These are phyloP conservation scores for Penicillium bialowiezense DNA, from an alignment of 495 filamentous ascomycete species.

Conservation along the genomic window DNA sequence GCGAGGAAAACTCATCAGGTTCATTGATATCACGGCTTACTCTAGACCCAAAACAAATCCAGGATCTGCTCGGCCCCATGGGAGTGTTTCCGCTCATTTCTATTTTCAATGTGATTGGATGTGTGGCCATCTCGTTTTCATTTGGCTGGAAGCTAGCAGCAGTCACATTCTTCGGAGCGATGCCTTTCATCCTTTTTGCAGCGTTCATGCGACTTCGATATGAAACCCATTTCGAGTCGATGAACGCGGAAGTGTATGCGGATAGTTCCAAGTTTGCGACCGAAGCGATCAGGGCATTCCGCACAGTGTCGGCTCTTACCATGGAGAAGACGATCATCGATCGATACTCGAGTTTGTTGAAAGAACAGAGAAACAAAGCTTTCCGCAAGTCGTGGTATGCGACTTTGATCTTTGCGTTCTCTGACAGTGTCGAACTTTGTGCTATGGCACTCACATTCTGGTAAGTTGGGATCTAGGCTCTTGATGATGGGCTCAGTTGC, in stretches of 20 bases:
- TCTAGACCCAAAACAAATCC: constrained; percentile 58
- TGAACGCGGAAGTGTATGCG: constrained; percentile 56
- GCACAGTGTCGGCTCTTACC: constrained; percentile 54
- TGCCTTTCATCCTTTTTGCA: constrained; percentile 53
- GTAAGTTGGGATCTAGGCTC: constrained; percentile 14
- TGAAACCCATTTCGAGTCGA: constrained; percentile 50
- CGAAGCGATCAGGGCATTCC: constrained; percentile 57
- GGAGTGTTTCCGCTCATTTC: constrained; percentile 31
- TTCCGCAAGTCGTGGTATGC: constrained; percentile 50
- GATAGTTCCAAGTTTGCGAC: constrained; percentile 53
- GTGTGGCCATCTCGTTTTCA: constrained; percentile 53
- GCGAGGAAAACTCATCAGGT: constrained; percentile 45
- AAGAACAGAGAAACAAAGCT: constrained; percentile 48
- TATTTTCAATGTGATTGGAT: constrained; percentile 52
- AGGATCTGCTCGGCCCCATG: constrained; percentile 56
- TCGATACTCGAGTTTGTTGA: constrained; percentile 48
- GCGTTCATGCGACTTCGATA: constrained; percentile 54
- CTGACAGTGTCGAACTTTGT: constrained; percentile 45
- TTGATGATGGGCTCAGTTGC: no score
- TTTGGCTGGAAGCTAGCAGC: constrained; percentile 63
- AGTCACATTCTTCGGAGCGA: constrained; percentile 51
- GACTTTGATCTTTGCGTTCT: constrained; percentile 32
- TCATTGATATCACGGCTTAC: constrained; percentile 50
- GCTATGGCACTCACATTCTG: constrained; percentile 58
- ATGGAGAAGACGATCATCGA: constrained; percentile 49